Evolutionary conservation across 2,329 filamentous ascomycete genomes (phyloP), one percentile per base, ranked within the genome.

Genomic region (Sporothrix mexicana): DNA sequence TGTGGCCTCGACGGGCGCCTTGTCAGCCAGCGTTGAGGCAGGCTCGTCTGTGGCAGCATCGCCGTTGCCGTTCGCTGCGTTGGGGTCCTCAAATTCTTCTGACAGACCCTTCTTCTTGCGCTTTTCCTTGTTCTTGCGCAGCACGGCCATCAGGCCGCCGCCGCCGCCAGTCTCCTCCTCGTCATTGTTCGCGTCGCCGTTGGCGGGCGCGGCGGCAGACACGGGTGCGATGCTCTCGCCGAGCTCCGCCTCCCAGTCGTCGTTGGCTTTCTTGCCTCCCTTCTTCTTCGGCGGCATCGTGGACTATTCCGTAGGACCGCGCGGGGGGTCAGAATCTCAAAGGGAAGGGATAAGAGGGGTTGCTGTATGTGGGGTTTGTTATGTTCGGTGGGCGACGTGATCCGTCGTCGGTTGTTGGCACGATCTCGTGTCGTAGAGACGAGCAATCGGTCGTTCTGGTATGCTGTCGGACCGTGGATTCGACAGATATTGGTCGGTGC

Each of bases 221-320:
- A 87, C 84, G 8, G 92, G 90, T 76, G 89, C 88, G 79, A 90
- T 87, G 74, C 87, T 85, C 84, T 98, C 95, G 79, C 94, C 95
- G 72, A 98, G 87, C 76, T 97, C 94, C 72, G 93, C 91, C 83
- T 98, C 96, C 95, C 95, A 98, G 86, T 98, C 94, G 79, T 97
- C 93, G 80, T 93, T 89, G 80, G 95, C 97, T 84, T 91, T 92
- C 81, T 91, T 92, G 78, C 85, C 86, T 89, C 97, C 98, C 88
- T 96, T 97, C 86, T 98, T 77, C 72, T 76, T 98, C 75, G 95
- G 95, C 80, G 95, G 85, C 95, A 98, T 98, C 74, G 82, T 86
- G 82, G 74, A 74, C 17, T 41, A 3, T 69, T 66, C 77, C 75
- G 20, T 49, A 55, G 17, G 25, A 53, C 61, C 61, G 47, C 61